Evolutionary conservation across 2,329 filamentous ascomycete genomes (phyloP), one percentile per base, ranked within the genome.

Genomic region (Alternaria brassicae): DNA sequence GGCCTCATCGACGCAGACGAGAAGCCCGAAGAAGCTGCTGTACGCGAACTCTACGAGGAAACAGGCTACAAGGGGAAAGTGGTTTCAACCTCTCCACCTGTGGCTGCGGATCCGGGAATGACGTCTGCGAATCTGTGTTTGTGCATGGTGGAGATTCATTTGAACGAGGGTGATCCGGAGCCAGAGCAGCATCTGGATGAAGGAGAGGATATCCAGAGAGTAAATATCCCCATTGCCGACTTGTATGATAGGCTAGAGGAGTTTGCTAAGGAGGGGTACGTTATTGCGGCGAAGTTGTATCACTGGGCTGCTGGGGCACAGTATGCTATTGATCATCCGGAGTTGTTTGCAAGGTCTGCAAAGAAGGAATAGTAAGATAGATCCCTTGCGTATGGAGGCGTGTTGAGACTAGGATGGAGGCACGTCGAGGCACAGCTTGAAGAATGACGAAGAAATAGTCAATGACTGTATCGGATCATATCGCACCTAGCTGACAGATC

Each of bases 1-100:
- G 69, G 69, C 1, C 55, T 71, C 1, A 71, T 71, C 42, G 86
- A 88, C 68, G 81, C 81, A 13, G 81, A 83, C 8, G 86, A 88
- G 71, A 82, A 81, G 6, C 81, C 85, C 1, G 81, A 85, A 69
- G 77, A 83, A 59, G 84, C 83, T 53, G 86, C 86, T 0, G 78
- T 88, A 2, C 78, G 86, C 21, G 86, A 88, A 72, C 75, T 88
- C 49, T 86, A 81, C 67, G 86, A 88, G 73, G 86, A 88, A 73
- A 88, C 86, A 0, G 86, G 86, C 8, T 88, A 88, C 70, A 79
- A 86, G 53, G 88, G 84, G 27, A 67, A 60, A 10, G 68, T 77
- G 0, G 44, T 71, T 4, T 61, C 53, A 10, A 62, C 63, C 4
- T 61, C 55, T 4, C 69, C 69, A 0, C 53, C 66, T 0, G 69